Conservation (phyloP, 495 filamentous ascomycete species). For the Xylaria telfairii region DNA sequence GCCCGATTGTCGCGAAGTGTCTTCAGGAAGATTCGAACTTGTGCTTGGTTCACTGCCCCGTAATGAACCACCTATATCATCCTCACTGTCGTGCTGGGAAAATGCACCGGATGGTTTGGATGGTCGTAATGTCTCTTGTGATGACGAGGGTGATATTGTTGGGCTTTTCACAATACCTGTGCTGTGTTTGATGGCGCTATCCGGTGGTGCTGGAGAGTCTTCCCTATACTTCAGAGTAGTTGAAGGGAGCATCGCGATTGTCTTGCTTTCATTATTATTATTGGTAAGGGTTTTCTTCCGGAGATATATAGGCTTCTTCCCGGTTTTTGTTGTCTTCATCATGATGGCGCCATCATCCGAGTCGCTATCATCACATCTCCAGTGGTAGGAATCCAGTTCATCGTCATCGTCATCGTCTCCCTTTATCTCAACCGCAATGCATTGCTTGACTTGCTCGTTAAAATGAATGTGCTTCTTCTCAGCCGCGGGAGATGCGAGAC, state of each 20-base stretch:
- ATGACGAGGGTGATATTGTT: constrained; percentile 65
- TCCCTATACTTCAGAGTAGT: constrained; percentile 90
- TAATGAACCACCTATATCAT: constrained; percentile 65
- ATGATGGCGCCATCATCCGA: constrained; percentile 81
- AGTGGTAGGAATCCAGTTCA: constrained; percentile 49
- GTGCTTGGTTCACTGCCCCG: constrained; percentile 21
- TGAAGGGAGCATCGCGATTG: constrained; percentile 89
- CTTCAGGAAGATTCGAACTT: constrained; percentile 33
- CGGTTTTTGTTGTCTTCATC: constrained; percentile 70
- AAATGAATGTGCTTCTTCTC: constrained; percentile 92
- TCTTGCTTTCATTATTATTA: constrained; percentile 74
- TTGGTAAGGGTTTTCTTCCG: constrained; percentile 52
- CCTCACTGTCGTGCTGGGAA: constrained; percentile 55
- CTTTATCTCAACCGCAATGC: constrained; percentile 89
- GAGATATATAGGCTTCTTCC: constrained; percentile 48
- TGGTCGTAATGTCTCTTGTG: constrained; percentile 77
- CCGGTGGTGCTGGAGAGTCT: constrained; percentile 74
- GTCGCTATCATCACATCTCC: constrained; percentile 60
- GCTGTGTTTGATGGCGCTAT: constrained; percentile 64
- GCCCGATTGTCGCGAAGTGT: constrained; percentile 28
- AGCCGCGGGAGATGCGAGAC: constrained; percentile 67
- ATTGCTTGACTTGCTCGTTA: constrained; percentile 93
- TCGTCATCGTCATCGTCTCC: constrained; percentile 74
- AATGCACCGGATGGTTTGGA: constrained; percentile 73
- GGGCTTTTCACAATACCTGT: constrained; percentile 57